phyloP scores from a whole-genome alignment of 352 stramenopile genomes.

The Pythium rhizo-oryzae region DNA sequence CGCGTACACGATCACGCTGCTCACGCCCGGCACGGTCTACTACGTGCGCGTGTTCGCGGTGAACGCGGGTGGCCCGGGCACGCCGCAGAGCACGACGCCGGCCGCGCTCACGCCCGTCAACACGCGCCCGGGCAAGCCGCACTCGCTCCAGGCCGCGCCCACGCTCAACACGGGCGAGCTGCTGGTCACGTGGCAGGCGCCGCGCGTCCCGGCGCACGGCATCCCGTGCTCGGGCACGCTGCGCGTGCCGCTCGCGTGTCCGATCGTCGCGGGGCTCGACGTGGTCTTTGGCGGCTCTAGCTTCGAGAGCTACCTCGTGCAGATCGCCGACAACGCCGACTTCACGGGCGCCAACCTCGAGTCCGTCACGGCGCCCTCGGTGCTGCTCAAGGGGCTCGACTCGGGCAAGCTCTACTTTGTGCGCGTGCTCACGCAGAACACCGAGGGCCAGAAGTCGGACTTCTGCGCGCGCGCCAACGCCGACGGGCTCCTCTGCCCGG shows the following conservation, averaged over 20 bases:
- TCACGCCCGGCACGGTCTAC: conserved; percentile 85
- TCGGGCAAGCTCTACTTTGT: conserved; percentile 81
- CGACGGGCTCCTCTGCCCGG: conserved; percentile 65
- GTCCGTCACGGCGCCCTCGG: conserved; percentile 62
- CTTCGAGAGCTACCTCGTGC: conserved; percentile 93
- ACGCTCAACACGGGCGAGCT: conserved; percentile 44
- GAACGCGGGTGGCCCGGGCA: conserved; percentile 59
- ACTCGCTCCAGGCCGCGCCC: conserved; percentile 42
- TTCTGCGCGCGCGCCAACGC: conserved; percentile 66
- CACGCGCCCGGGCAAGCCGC: conserved; percentile 67
- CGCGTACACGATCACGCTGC: conserved; percentile 78
- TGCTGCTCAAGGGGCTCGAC: conserved; percentile 64
- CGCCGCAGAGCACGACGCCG: conserved; percentile 55
- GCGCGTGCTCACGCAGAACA: conserved; percentile 83
- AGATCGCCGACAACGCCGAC: conserved; percentile 76
- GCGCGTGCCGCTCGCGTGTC: conserved; percentile 55
- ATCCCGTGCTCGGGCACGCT: conserved; percentile 72
- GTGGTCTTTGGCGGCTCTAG: conserved; percentile 89
- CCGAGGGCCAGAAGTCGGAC: conserved; percentile 68
- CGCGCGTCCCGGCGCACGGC: conserved; percentile 60
- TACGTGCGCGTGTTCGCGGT: conserved; percentile 90
- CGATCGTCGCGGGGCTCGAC: conserved; percentile 72
- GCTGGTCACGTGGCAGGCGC: conserved; percentile 63
- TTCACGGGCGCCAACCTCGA: conserved; percentile 80
- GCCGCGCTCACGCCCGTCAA: conserved; percentile 52